Base-by-base conservation (phyloP, 495 filamentous ascomycete species). In the Rhypophila decipiens region DNA sequence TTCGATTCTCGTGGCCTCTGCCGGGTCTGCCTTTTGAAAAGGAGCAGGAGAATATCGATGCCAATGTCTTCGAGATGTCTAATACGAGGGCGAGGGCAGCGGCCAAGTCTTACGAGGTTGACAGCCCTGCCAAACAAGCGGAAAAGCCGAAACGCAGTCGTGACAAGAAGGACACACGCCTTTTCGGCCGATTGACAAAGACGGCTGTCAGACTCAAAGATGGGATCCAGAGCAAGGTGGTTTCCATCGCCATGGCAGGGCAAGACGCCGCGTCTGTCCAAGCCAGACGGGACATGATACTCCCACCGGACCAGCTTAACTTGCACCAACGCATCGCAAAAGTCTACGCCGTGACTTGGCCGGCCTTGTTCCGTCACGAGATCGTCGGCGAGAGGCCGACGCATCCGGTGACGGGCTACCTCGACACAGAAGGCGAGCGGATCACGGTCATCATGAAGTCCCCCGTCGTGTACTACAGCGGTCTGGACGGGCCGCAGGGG, bases 291-390 rank as follows among this genome's bases (percentile, higher is more conserved):
- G n/a, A 21, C 35, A 13, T 19, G 4, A 10, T 3, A 24, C 34
- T 11, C 13, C 4, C 9, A 22, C 21, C 12, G 5, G n/a, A n/a
- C n/a, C 9, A 13, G 13, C 39, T 24, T 24, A 4, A 50, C 42
- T 46, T 49, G n/a, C 58, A 62, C 0, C 51, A 53, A 1, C 68
- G 67, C 24, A 50, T 68, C 4, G 67, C 58, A 39, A 72, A 65
- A 51, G 62, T 71, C 29, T 68, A 69, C 50, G 60, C 68, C 35
- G 51, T 59, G 39, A 53, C 67, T 17, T 68, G 65, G 58, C 70
- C 70, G 24, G 50, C 55, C 42, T 36, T 70, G 23, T 60, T 64
- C 39, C 60, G 69, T 17, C 69, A 61, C 46, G 37, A 20, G 10
- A 49, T n/a, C n/a, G n/a, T n/a, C n/a, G n/a, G n/a, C n/a, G n/a